These are phyloP conservation scores for Komagataella mondaviorum DNA, from an alignment of 805 yeast species.

Conservation along the genomic window DNA sequence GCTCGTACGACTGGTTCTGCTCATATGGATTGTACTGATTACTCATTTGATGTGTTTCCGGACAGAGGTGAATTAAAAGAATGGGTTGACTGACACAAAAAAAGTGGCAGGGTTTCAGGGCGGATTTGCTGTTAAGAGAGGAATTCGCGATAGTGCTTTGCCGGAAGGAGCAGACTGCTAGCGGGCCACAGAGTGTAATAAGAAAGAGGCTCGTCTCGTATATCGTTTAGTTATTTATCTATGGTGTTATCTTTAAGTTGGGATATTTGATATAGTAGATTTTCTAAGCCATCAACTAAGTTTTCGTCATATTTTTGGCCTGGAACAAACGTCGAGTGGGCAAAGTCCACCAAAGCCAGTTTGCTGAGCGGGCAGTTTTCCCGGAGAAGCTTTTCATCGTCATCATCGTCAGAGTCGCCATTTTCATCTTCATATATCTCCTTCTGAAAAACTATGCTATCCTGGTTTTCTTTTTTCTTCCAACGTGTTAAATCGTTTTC, in stretches of 20 bases:
- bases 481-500: slow-evolving; percentile 56
- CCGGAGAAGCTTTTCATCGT: slow-evolving; percentile 11
- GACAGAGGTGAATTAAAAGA: background rate
- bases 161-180: background rate
- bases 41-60: background rate
- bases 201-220: background rate
- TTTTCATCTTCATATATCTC: slow-evolving; percentile 20
- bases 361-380: slow-evolving; percentile 32
- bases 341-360: slow-evolving; percentile 74
- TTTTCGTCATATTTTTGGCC: slow-evolving; percentile 65
- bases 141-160: background rate
- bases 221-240: background rate
- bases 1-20: slow-evolving; percentile 4
- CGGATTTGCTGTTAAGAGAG: background rate
- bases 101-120: background rate
- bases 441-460: slow-evolving; percentile 1
- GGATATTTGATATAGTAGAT: slow-evolving; percentile 22
- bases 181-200: background rate
- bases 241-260: background rate
- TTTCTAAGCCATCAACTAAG: slow-evolving; percentile 55
- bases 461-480: slow-evolving; percentile 22
- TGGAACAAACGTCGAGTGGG: slow-evolving; percentile 59
- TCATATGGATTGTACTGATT: slow-evolving; percentile 6
- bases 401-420: slow-evolving; percentile 12
- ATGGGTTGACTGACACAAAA: background rate